These are phyloP conservation scores for Schizophyllum amplum DNA, from an alignment of 1,284 basidiomycete species.

Conservation along the genomic window DNA sequence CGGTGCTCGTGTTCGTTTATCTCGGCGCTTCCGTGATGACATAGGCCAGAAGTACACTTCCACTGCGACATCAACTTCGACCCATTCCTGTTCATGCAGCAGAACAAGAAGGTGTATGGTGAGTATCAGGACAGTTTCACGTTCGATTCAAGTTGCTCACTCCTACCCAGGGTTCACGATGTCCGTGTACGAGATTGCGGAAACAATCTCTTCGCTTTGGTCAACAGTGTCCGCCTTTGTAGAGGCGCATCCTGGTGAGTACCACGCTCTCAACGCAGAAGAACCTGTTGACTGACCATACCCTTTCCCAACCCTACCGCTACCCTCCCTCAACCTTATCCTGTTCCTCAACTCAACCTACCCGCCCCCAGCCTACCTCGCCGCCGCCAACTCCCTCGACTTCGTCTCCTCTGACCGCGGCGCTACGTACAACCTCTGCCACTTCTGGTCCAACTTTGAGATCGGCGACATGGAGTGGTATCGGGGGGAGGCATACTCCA, in stretches of 20 bases:
- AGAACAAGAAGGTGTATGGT: slow-evolving; percentile 66
- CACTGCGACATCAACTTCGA: slow-evolving; percentile 69
- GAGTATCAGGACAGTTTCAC: slow-evolving; percentile 1
- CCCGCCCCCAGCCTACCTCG: slow-evolving; percentile 60
- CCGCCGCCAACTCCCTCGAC: slow-evolving; percentile 56
- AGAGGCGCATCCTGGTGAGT: neutral
- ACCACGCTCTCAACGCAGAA: no score
- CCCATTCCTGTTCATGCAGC: slow-evolving; percentile 71
- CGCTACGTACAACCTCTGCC: slow-evolving; percentile 64
- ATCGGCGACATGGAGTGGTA: slow-evolving; percentile 62
- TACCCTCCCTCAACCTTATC: no score
- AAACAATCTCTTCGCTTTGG: slow-evolving; percentile 75
- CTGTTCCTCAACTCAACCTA: no score
- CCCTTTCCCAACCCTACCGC: no score
- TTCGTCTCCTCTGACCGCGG: slow-evolving; percentile 66
- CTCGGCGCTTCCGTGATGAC: neutral
- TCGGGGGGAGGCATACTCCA: slow-evolving; percentile 54
- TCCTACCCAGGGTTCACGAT: slow-evolving; percentile 52
- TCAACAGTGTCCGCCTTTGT: slow-evolving; percentile 37
- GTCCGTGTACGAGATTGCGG: slow-evolving; percentile 66
- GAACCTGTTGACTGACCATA: no score
- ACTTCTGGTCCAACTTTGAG: slow-evolving; percentile 79
- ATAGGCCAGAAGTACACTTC: slow-evolving; percentile 61
- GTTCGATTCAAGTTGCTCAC: slow-evolving; percentile 11
- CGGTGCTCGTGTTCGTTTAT: no score